A percentile compares a stretch with the other conserved stretches of the same genome.
phyloP scores from a whole-genome alignment of 495 filamentous ascomycete species.

The Talaromyces proteolyticus region DNA sequence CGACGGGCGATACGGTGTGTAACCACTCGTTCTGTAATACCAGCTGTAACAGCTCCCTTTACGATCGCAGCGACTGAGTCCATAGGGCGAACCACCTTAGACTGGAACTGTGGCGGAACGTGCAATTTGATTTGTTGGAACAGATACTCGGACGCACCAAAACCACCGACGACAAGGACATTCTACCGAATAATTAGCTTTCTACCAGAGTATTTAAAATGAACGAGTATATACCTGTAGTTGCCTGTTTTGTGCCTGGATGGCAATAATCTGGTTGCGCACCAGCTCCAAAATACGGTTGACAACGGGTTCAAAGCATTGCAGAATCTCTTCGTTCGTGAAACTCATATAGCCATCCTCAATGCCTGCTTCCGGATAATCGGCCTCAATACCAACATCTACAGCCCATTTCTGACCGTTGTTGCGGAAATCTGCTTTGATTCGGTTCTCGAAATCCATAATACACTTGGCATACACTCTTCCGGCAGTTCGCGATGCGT shows the following conservation, averaged over 20 bases:
- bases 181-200: no score
- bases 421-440: slow-evolving; percentile 79
- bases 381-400: slow-evolving; percentile 74
- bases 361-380: slow-evolving; percentile 73
- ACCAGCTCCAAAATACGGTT: slow-evolving; percentile 74
- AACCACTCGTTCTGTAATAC: slow-evolving; percentile 93
- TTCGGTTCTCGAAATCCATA: slow-evolving; percentile 80
- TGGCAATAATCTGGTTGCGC: slow-evolving; percentile 75
- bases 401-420: slow-evolving; percentile 81
- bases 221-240: slow-evolving; percentile 54
- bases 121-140: slow-evolving; percentile 80
- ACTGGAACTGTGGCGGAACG: slow-evolving; percentile 72
- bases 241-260: slow-evolving; percentile 67
- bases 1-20: slow-evolving; percentile 96
- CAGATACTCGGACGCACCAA: slow-evolving; percentile 76
- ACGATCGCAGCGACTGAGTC: slow-evolving; percentile 78
- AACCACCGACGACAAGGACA: slow-evolving; percentile 72
- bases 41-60: slow-evolving; percentile 78
- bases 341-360: slow-evolving; percentile 82
- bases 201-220: no score
- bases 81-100: slow-evolving; percentile 79
- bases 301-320: slow-evolving; percentile 76
- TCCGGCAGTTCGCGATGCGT: slow-evolving; percentile 68
- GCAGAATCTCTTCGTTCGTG: slow-evolving; percentile 75
- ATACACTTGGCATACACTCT: slow-evolving; percentile 81